phyloP scores from a whole-genome alignment of 2,329 filamentous ascomycete genomes.

The Didymella arachidicola region DNA sequence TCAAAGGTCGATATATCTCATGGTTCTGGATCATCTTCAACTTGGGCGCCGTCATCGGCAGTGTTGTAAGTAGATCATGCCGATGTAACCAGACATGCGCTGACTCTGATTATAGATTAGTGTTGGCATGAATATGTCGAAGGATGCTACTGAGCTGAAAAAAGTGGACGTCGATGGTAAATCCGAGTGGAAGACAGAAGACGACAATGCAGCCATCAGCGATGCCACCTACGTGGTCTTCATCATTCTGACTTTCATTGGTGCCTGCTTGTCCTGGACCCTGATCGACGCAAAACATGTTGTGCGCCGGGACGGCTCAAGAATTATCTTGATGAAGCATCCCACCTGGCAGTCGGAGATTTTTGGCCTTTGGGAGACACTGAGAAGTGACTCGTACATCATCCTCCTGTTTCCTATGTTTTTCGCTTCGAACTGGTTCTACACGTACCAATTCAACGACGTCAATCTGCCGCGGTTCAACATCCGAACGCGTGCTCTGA shows the following conservation, averaged over 20 bases:
- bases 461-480: background rate
- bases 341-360: constrained; percentile 1
- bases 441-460: background rate
- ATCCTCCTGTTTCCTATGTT: background rate
- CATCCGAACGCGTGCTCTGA: constrained; percentile 1
- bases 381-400: background rate
- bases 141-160: background rate
- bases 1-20: constrained; percentile 1
- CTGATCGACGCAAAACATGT: background rate
- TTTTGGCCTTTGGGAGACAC: background rate
- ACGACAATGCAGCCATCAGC: background rate
- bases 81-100: background rate
- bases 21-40: constrained; percentile 2
- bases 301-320: background rate
- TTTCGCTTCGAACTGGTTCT: background rate
- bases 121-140: background rate
- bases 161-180: background rate
- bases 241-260: background rate
- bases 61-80: background rate
- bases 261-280: background rate
- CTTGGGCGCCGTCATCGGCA: background rate
- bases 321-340: constrained; percentile 1
- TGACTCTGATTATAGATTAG: background rate
- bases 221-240: background rate
- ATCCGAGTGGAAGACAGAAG: background rate